Percentiles rank a stretch among this genome's conserved stretches.
Conservation (phyloP, 2,329 filamentous ascomycete species). For the Graphilbum fragrans region DNA sequence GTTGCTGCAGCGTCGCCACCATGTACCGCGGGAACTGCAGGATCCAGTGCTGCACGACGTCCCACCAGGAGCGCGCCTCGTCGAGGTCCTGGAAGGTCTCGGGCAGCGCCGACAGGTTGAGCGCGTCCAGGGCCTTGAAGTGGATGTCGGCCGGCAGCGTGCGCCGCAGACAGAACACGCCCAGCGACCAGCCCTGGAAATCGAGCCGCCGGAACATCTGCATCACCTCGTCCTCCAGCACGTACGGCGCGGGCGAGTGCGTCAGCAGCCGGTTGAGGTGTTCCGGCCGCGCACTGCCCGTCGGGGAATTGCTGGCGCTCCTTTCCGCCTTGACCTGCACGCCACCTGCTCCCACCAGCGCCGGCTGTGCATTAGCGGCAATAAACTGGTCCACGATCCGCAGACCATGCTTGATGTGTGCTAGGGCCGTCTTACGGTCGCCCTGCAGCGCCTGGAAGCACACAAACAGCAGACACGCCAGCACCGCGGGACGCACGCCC, state of each 20-base stretch:
- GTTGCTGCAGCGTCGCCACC: constrained; percentile 9
- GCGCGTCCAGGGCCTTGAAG: constrained; percentile 5
- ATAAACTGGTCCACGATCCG: constrained; percentile 23
- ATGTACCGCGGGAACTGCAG: constrained; percentile 13
- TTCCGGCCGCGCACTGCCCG: neutral
- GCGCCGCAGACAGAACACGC: constrained; percentile 8
- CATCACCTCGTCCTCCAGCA: constrained; percentile 16
- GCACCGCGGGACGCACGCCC: constrained; percentile 17
- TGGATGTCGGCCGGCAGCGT: constrained; percentile 7
- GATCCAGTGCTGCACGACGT: constrained; percentile 16
- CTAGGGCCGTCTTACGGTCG: constrained; percentile 20
- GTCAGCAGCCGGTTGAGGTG: constrained; percentile 2
- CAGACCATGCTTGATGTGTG: constrained; percentile 24
- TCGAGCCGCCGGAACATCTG: constrained; percentile 18
- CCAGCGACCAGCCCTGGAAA: constrained; percentile 16
- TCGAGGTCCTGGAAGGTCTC: constrained; percentile 11
- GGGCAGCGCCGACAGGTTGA: constrained; percentile 11
- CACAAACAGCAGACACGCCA: constrained; percentile 24
- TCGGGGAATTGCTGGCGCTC: neutral
- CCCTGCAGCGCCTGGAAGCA: constrained; percentile 25
- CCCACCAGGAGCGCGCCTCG: constrained; percentile 18
- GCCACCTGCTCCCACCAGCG: neutral
- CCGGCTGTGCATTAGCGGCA: neutral
- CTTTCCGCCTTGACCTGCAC: neutral
- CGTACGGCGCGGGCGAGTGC: constrained; percentile 9